phyloP scores from a whole-genome alignment of 2,329 filamentous ascomycete species.

The Ilyonectria robusta region DNA sequence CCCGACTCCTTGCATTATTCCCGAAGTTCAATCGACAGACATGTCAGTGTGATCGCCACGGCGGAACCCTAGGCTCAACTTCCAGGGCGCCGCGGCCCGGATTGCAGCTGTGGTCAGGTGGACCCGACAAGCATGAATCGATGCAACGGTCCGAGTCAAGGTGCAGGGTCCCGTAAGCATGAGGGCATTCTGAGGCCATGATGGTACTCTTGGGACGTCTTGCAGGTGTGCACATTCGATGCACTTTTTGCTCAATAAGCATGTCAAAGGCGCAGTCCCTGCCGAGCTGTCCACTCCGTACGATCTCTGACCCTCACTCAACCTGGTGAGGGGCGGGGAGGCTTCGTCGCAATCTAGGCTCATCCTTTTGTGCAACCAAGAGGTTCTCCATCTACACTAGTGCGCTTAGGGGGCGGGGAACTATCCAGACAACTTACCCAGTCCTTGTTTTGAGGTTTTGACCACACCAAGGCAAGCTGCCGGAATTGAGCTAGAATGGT shows the following conservation, averaged over 20 bases:
- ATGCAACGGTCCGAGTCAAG: slow-evolving; percentile 13
- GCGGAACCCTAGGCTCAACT: slow-evolving; percentile 22
- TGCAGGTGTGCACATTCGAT: slow-evolving; percentile 15
- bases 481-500: slow-evolving; percentile 12
- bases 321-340: slow-evolving; percentile 4
- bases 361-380: slow-evolving; percentile 12
- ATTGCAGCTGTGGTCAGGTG: slow-evolving; percentile 28
- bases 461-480: slow-evolving; percentile 26
- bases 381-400: slow-evolving; percentile 17
- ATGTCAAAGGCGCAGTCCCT: slow-evolving; percentile 8
- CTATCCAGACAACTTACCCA: slow-evolving; percentile 12
- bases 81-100: slow-evolving; percentile 34
- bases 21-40: slow-evolving; percentile 18
- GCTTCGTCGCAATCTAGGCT: slow-evolving; percentile 9
- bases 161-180: slow-evolving; percentile 11
- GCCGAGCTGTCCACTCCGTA: slow-evolving; percentile 15
- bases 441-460: slow-evolving; percentile 8
- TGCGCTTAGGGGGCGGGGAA: slow-evolving; percentile 22
- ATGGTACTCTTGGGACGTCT: slow-evolving; percentile 18
- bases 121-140: slow-evolving; percentile 25
- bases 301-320: not conserved
- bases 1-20: slow-evolving; percentile 32
- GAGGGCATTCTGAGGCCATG: slow-evolving; percentile 1
- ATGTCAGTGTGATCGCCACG: slow-evolving; percentile 21
- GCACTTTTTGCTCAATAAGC: not conserved